Evolutionary conservation across 306 rosid genomes (phyloP), one percentile per base, ranked within the genome.

Genomic region (Ormosia emarginata): DNA sequence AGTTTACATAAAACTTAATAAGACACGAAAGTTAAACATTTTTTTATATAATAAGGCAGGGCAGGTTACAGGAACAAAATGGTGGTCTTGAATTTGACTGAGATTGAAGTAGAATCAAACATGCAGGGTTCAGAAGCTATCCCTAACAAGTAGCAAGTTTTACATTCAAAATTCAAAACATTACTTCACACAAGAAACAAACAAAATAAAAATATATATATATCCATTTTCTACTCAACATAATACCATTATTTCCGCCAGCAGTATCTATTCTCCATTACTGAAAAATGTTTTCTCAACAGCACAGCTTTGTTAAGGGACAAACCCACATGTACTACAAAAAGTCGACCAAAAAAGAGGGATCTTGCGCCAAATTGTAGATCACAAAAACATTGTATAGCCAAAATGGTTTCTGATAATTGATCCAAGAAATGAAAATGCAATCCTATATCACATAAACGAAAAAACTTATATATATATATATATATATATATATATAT

Each of bases 391-490:
- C 53, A 81, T 64, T 3, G 7, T 14, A 61, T 30, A 36, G 7
- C 11, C 6, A 68, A 43, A 59, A 70, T 2, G 69, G 4, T 41
- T 40, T 40, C 44, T 18, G 72, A 29, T 1, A 30, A 72, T 37
- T 70, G 63, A 83, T 78, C 65, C 56, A 62, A 43, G 34, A 61
- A 61, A 61, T 6, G 79, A 72, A 72, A 53, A n/a, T 29, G 70
- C 24, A 34, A 40, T 34, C 7, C 2, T 11, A 24, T 1, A 73
- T 18, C 10, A 24, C 24, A 24, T 24, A 24, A 24, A 24, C n/a
- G n/a, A n/a, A n/a, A n/a, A n/a, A n/a, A n/a, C n/a, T n/a, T n/a
- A 24, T 24, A 24, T 24, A 24, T 24, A 24, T 24, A 24, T 24
- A 24, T 24, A 24, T 24, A 24, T 0, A 24, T 24, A 24, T 24